Percentiles rank a stretch among this genome's conserved stretches.
Evolutionary conservation across 371 early-diverging fungal genomes (phyloP).

Genomic region (Coemansia linderi): DNA sequence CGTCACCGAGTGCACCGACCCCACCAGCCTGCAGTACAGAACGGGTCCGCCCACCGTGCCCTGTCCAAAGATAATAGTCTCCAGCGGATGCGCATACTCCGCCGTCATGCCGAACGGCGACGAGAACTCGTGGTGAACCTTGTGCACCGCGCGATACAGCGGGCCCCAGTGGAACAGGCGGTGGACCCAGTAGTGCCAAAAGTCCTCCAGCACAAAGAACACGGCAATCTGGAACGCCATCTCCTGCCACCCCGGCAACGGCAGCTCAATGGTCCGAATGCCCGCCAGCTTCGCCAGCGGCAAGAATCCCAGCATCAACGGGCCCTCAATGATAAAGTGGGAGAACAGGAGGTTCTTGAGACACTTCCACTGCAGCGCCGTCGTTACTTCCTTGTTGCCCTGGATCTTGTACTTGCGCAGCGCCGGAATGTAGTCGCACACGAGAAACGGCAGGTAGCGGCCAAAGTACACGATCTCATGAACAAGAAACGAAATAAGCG

Average conservation of each 20-base stretch:
- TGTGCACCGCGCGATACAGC: constrained; percentile 88
- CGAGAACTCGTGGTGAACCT: constrained; percentile 89
- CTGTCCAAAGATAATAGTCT: constrained; percentile 74
- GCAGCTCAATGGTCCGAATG: constrained; percentile 77
- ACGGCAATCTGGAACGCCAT: constrained; percentile 63
- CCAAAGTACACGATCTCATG: constrained; percentile 75
- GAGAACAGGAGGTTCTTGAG: constrained; percentile 67
- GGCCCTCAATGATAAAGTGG: constrained; percentile 80
- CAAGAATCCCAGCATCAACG: constrained; percentile 84
- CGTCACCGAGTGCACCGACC: constrained; percentile 74
- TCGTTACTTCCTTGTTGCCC: constrained; percentile 71
- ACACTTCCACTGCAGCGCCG: constrained; percentile 74
- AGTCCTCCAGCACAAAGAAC: constrained; percentile 83
- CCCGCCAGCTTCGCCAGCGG: constrained; percentile 80
- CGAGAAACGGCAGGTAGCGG: constrained; percentile 73
- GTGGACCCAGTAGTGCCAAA: constrained; percentile 81
- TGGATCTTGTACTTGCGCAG: constrained; percentile 86
- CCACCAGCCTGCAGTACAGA: constrained; percentile 61
- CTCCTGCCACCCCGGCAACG: constrained; percentile 79
- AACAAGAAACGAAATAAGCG: constrained; percentile 66
- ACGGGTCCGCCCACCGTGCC: constrained; percentile 78
- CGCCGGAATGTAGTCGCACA: constrained; percentile 70
- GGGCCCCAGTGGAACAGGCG: constrained; percentile 84
- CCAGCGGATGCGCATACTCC: constrained; percentile 85
- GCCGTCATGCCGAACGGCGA: constrained; percentile 88